Conservation (phyloP, 1,284 basidiomycete genomes). For the Microbotryomycetes sp. region DNA sequence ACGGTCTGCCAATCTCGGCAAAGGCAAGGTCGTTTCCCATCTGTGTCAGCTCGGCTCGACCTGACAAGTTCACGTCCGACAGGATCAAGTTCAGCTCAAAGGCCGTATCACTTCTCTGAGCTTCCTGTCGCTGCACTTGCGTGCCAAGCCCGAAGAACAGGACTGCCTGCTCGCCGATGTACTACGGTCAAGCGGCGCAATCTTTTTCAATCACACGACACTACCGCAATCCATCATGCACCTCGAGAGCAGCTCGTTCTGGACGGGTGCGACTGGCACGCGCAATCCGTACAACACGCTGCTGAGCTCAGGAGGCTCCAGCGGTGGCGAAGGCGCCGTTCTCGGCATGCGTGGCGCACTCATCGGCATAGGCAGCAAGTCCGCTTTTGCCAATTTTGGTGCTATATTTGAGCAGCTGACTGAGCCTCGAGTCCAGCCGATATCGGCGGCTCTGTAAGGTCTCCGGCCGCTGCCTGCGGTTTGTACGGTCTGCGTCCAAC, state of each 20-base stretch:
- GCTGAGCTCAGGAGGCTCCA: conserved; percentile 31
- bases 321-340: conserved; percentile 38
- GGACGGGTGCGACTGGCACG: conserved; percentile 22
- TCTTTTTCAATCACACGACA: conserved; percentile 38
- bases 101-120: conserved; percentile 56
- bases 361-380: conserved; percentile 38
- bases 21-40: conserved; percentile 34
- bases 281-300: conserved; percentile 35
- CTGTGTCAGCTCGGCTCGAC: not conserved
- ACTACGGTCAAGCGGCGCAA: conserved; percentile 35
- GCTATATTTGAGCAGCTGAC: not conserved
- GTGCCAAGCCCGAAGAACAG: not conserved
- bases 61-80: not conserved
- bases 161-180: conserved; percentile 20
- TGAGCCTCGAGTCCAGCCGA: conserved; percentile 29
- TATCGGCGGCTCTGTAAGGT: conserved; percentile 41
- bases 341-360: conserved; percentile 37
- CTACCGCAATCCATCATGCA: conserved; percentile 18
- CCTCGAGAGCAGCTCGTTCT: conserved; percentile 29
- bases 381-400: not conserved
- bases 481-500: conserved; percentile 24
- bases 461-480: conserved; percentile 18
- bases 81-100: conserved; percentile 55
- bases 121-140: conserved; percentile 6
- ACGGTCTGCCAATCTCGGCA: conserved; percentile 38